phyloP scores from a whole-genome alignment of 495 filamentous ascomycete species.

The Parathielavia hyrcaniae region DNA sequence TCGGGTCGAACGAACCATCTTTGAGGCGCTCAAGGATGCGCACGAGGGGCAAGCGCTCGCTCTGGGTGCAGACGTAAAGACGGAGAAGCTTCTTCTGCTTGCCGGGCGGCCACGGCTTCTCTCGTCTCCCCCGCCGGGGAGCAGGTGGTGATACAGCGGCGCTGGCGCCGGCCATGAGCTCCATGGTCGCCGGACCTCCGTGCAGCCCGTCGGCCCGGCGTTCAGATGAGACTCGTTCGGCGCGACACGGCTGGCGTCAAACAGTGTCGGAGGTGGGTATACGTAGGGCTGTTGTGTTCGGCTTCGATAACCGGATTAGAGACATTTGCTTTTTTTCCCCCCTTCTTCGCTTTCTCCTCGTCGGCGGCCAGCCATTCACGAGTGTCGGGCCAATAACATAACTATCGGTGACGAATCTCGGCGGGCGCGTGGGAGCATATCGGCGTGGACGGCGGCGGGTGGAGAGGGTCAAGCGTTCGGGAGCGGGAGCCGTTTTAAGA shows the following conservation, averaged over 20 bases:
- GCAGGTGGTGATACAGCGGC: constrained; percentile 22
- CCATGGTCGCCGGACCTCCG: constrained; percentile 16
- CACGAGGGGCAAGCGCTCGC: constrained; percentile 31
- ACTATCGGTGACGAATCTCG: background rate
- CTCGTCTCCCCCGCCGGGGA: constrained; percentile 30
- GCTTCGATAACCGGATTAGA: background rate
- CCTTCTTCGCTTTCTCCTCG: background rate
- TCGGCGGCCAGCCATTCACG: constrained; percentile 7
- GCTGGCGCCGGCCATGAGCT: constrained; percentile 15
- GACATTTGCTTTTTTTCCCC: constrained; percentile 5
- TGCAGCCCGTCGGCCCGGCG: background rate
- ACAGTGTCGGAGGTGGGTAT: background rate
- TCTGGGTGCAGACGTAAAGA: constrained; percentile 34
- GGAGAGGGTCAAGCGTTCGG: constrained; percentile 19
- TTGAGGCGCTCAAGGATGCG: constrained; percentile 32
- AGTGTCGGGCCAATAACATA: background rate
- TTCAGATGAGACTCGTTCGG: background rate
- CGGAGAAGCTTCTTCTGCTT: constrained; percentile 33
- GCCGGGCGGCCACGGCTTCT: constrained; percentile 32
- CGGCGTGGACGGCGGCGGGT: constrained; percentile 8
- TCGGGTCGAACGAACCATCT: constrained; percentile 32
- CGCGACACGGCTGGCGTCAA: background rate
- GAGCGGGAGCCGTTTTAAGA: constrained; percentile 19
- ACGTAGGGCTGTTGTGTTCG: background rate
- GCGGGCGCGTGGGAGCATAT: constrained; percentile 1